These are phyloP conservation scores for Epichloe bromicola DNA, from an alignment of 2,329 filamentous ascomycete genomes.

Conservation along the genomic window DNA sequence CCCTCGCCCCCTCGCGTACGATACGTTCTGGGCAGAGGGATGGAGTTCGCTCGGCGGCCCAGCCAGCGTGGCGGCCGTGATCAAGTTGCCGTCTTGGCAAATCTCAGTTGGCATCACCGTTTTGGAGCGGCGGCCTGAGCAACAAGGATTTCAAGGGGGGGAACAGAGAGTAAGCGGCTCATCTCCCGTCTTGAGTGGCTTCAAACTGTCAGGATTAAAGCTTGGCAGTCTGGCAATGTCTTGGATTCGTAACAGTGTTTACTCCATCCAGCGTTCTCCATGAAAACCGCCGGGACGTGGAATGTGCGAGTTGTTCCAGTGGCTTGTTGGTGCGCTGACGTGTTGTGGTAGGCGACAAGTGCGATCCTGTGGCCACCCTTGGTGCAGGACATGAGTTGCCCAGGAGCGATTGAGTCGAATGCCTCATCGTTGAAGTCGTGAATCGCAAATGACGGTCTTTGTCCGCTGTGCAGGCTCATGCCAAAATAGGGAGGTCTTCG, in stretches of 20 bases:
- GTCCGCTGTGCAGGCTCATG: background rate
- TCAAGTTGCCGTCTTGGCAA: constrained; percentile 3
- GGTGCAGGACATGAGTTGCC: too few species aligned
- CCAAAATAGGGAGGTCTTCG: background rate
- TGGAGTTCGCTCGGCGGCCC: too few species aligned
- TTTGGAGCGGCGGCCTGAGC: background rate
- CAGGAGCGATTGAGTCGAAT: too few species aligned
- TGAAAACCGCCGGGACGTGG: background rate
- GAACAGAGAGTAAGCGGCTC: too few species aligned
- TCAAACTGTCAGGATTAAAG: background rate
- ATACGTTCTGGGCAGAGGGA: background rate
- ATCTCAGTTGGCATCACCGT: background rate
- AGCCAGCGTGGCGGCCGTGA: background rate
- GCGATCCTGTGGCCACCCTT: too few species aligned
- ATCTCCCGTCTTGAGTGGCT: background rate
- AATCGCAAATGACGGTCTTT: background rate
- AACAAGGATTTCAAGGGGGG: background rate
- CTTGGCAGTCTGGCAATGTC: constrained; percentile 4
- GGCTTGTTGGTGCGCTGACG: background rate
- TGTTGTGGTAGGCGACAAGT: background rate
- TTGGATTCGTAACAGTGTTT: background rate
- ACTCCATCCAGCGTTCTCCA: background rate
- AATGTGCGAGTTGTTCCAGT: background rate
- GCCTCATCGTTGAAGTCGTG: too few species aligned
- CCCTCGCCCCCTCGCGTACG: background rate